These are phyloP conservation scores for Saccharomycopsis amapae DNA, from an alignment of 805 yeast species.

Conservation along the genomic window DNA sequence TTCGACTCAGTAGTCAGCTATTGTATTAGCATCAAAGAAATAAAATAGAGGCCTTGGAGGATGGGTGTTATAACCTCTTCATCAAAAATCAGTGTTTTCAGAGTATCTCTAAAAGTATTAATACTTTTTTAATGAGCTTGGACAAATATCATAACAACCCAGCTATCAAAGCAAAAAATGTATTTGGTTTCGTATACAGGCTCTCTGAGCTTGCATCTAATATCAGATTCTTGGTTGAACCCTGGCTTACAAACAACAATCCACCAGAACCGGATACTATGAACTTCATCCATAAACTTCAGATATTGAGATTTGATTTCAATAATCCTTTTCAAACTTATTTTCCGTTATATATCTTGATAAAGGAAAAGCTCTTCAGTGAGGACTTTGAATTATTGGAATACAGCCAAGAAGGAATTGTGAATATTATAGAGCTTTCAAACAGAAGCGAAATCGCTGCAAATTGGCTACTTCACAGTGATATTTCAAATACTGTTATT, in stretches of 20 bases:
- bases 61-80: background rate
- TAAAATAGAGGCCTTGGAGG: background rate
- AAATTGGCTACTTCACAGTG: background rate
- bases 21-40: background rate
- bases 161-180: background rate
- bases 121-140: background rate
- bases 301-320: background rate
- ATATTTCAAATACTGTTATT: background rate
- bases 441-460: background rate
- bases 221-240: slow-evolving; percentile 1
- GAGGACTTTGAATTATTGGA: background rate
- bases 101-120: background rate
- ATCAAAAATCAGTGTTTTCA: background rate
- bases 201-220: background rate
- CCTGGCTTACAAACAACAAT: slow-evolving; percentile 3
- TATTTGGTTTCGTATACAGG: slow-evolving; percentile 2
- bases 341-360: slow-evolving; percentile 8
- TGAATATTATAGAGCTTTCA: background rate
- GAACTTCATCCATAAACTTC: background rate
- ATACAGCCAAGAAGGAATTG: slow-evolving; percentile 4
- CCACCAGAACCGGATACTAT: slow-evolving; percentile 6
- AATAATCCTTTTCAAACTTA: background rate
- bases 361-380: slow-evolving; percentile 6
- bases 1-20: background rate
- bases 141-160: background rate